Evolutionary conservation across 2,329 filamentous ascomycete species (phyloP).

Genomic region (Hypoxylon rubiginosum): DNA sequence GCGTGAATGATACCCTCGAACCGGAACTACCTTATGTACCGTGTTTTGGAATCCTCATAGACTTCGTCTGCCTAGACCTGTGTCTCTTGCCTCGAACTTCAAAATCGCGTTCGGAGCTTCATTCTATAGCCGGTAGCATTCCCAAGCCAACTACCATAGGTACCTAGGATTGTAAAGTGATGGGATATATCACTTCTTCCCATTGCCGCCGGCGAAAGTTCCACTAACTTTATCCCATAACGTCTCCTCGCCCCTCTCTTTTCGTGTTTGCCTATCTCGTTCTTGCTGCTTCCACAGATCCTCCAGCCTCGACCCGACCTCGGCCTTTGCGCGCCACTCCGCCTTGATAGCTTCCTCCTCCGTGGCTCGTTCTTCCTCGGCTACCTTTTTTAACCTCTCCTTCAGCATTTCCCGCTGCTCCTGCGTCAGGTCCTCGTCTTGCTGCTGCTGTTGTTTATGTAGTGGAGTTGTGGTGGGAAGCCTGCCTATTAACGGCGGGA

Average conservation of each 20-base stretch:
- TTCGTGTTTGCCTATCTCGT: slow-evolving; percentile 66
- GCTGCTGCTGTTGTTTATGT: slow-evolving; percentile 42
- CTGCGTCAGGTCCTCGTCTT: slow-evolving; percentile 54
- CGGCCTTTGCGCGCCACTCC: slow-evolving; percentile 71
- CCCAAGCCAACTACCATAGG: too few species aligned
- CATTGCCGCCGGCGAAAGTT: slow-evolving; percentile 43
- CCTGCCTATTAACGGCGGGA: slow-evolving; percentile 67
- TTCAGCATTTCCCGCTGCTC: slow-evolving; percentile 66
- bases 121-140: background rate
- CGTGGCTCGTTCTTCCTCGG: slow-evolving; percentile 68
- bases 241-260: slow-evolving; percentile 67
- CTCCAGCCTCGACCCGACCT: slow-evolving; percentile 69
- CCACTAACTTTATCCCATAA: slow-evolving; percentile 57
- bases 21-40: background rate
- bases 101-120: background rate
- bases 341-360: slow-evolving; percentile 75
- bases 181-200: slow-evolving; percentile 36
- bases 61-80: background rate
- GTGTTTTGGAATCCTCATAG: background rate
- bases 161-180: background rate
- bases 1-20: background rate
- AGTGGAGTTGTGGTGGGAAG: slow-evolving; percentile 36
- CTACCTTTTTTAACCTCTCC: slow-evolving; percentile 69
- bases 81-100: background rate
- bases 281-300: slow-evolving; percentile 69